These are phyloP conservation scores for Metschnikowia amazonensis DNA, from an alignment of 805 yeast species.

Conservation along the genomic window DNA sequence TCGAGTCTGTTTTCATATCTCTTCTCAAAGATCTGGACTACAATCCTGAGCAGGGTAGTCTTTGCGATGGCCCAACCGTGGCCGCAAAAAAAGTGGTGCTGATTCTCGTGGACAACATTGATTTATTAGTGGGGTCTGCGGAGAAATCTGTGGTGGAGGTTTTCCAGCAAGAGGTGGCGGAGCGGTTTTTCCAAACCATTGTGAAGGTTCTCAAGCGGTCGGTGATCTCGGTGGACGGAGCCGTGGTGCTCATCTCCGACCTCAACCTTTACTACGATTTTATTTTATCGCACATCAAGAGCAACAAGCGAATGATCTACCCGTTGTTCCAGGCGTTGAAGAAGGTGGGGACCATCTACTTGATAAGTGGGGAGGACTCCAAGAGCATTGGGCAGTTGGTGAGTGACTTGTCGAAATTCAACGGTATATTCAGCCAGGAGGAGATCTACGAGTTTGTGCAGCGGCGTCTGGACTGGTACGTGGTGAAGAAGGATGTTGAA, in stretches of 20 bases:
- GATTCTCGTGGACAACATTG: slow-evolving; percentile 67
- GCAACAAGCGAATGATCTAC: slow-evolving; percentile 63
- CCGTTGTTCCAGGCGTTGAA: slow-evolving; percentile 79
- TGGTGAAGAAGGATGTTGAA: slow-evolving; percentile 76
- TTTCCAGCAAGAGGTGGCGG: slow-evolving; percentile 90
- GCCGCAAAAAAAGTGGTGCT: slow-evolving; percentile 64
- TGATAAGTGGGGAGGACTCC: slow-evolving; percentile 69
- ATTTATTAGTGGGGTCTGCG: slow-evolving; percentile 71
- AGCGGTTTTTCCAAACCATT: slow-evolving; percentile 71
- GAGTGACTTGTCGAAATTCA: slow-evolving; percentile 78
- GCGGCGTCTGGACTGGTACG: slow-evolving; percentile 81
- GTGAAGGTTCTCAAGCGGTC: slow-evolving; percentile 72
- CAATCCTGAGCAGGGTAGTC: slow-evolving; percentile 39
- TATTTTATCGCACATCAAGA: slow-evolving; percentile 43
- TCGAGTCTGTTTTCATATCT: slow-evolving; percentile 56
- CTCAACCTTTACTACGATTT: slow-evolving; percentile 75
- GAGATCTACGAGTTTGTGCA: slow-evolving; percentile 92
- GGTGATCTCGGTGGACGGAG: slow-evolving; percentile 75
- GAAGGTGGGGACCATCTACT: slow-evolving; percentile 77
- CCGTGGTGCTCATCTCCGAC: slow-evolving; percentile 77
- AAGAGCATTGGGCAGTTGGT: slow-evolving; percentile 80
- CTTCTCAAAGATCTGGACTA: slow-evolving; percentile 60
- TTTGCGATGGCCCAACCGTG: slow-evolving; percentile 41
- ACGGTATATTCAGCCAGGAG: slow-evolving; percentile 87
- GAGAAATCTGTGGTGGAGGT: slow-evolving; percentile 87